Evolutionary conservation across 805 yeast genomes (phyloP).

Genomic region (Pichia insulana): DNA sequence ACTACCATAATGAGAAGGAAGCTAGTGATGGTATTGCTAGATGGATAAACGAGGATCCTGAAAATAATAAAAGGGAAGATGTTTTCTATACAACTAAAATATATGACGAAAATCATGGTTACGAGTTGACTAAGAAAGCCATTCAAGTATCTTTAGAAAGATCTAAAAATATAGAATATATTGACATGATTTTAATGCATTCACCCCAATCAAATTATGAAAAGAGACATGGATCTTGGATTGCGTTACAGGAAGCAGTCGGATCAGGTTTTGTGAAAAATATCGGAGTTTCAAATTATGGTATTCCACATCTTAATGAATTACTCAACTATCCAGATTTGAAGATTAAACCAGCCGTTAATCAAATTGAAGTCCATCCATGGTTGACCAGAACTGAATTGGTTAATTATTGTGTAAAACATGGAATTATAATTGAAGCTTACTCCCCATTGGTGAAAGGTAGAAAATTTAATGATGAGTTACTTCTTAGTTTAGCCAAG

Average conservation of each 20-base stretch:
- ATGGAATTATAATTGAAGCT: constrained; percentile 48
- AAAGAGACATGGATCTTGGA: constrained; percentile 42
- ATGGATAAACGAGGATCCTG: constrained; percentile 28
- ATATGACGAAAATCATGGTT: constrained; percentile 24
- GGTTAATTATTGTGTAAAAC: constrained; percentile 32
- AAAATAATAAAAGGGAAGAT: constrained; percentile 26
- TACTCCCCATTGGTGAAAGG: constrained; percentile 62
- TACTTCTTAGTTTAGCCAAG: constrained; percentile 34
- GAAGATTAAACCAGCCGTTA: constrained; percentile 34
- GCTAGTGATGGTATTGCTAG: constrained; percentile 49
- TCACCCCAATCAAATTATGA: constrained; percentile 39
- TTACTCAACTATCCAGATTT: constrained; percentile 37
- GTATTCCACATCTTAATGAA: constrained; percentile 35
- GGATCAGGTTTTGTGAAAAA: constrained; percentile 39
- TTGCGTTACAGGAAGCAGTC: constrained; percentile 49
- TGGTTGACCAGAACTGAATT: constrained; percentile 39
- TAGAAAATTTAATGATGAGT: constrained; percentile 34
- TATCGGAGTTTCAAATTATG: constrained; percentile 62
- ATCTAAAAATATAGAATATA: constrained; percentile 38
- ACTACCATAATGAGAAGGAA: constrained; percentile 57
- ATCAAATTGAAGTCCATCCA: constrained; percentile 43
- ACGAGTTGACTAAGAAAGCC: constrained; percentile 33
- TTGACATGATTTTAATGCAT: constrained; percentile 48
- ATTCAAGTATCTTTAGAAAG: constrained; percentile 34
- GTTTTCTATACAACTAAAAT: constrained; percentile 36